Conservation (phyloP, 2,329 filamentous ascomycete genomes). For the Keithomyces neogunnii region DNA sequence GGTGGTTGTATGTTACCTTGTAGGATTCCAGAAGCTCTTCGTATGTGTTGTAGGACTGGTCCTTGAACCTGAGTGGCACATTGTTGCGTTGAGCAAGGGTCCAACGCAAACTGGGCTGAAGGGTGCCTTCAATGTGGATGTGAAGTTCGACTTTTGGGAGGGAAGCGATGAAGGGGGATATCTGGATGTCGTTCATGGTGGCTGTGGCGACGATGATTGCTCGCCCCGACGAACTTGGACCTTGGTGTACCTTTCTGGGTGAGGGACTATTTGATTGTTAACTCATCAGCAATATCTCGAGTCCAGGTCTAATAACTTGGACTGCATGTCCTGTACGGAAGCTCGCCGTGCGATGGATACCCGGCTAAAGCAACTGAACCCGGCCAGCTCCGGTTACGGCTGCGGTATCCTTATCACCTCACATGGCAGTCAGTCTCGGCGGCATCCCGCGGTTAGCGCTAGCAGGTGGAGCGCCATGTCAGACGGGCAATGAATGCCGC, state of each 20-base stretch:
- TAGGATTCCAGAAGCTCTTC: slow-evolving; percentile 55
- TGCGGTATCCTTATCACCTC: background rate
- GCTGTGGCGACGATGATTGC: background rate
- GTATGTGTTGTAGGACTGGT: slow-evolving; percentile 43
- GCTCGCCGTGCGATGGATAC: no score
- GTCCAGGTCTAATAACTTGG: no score
- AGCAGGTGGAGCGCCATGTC: background rate
- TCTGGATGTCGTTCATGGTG: slow-evolving; percentile 19
- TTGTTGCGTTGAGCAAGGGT: slow-evolving; percentile 56
- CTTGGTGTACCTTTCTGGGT: no score
- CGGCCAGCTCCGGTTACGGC: background rate
- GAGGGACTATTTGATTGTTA: no score
- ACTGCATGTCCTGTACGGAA: background rate
- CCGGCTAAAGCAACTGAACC: background rate
- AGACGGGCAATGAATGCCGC: no score
- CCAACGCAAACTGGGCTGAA: slow-evolving; percentile 61
- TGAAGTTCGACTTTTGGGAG: slow-evolving; percentile 76
- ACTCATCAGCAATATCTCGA: no score
- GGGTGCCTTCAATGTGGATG: slow-evolving; percentile 66
- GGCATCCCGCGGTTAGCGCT: background rate
- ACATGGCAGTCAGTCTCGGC: no score
- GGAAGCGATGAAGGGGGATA: slow-evolving; percentile 44
- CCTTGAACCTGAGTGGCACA: slow-evolving; percentile 48
- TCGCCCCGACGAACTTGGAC: no score
- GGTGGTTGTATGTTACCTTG: slow-evolving; percentile 42